Percentiles rank a stretch among this genome's conserved stretches.
These are phyloP conservation scores for Spizellomyces sp. DNA, from an alignment of 192 early-diverging fungal genomes.

Conservation along the genomic window DNA sequence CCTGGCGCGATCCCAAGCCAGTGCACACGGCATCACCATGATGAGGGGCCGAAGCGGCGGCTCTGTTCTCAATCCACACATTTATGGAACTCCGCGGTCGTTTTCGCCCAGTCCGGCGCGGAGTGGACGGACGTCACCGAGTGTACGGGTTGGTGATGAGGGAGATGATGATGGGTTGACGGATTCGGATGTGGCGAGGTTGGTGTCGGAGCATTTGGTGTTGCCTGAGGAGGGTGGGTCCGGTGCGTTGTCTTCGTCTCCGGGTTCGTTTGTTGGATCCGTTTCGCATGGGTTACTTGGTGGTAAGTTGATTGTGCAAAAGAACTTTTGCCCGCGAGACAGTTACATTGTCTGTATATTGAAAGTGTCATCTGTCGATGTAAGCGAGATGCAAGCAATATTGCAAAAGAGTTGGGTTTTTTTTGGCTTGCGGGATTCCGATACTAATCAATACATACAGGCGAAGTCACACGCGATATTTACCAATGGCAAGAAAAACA, in stretches of 20 bases:
- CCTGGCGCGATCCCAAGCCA: neutral
- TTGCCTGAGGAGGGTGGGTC: constrained; percentile 13
- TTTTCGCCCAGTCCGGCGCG: constrained; percentile 14
- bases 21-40: neutral
- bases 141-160: neutral
- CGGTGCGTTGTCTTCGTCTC: constrained; percentile 4
- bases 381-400: neutral
- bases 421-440: no score
- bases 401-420: neutral
- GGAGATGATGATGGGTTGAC: constrained; percentile 8
- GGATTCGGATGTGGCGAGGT: constrained; percentile 25
- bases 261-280: constrained; percentile 32
- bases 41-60: neutral
- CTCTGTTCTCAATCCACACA: neutral
- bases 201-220: constrained; percentile 42
- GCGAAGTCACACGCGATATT: constrained; percentile 83
- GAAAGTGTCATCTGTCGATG: neutral
- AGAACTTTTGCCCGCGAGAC: no score
- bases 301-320: constrained; percentile 20
- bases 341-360: no score
- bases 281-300: constrained; percentile 43
- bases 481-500: constrained; percentile 83
- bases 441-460: constrained; percentile 24
- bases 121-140: neutral
- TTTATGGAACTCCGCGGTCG: constrained; percentile 26